Percentiles rank a stretch among this genome's conserved stretches.
Conservation (phyloP, 2,329 filamentous ascomycete species). For the Lachnellula cervina region DNA sequence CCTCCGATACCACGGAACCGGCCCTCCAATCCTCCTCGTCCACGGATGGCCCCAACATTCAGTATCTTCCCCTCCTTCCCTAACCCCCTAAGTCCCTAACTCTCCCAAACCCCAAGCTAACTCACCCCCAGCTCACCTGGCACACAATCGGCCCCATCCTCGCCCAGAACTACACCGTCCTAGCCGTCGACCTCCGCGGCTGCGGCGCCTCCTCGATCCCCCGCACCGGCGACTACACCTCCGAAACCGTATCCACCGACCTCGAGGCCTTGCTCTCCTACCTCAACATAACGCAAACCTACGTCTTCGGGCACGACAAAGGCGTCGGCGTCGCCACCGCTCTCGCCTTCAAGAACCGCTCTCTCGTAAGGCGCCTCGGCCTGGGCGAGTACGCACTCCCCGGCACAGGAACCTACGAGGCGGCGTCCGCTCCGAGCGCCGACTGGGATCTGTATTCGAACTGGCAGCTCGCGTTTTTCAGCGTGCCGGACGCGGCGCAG, state of each 20-base stretch:
- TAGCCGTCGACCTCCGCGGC: constrained; percentile 45
- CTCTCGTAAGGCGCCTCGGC: constrained; percentile 33
- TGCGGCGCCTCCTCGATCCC: constrained; percentile 35
- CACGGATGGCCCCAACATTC: constrained; percentile 40
- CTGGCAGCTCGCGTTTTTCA: constrained; percentile 42
- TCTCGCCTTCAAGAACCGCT: constrained; percentile 35
- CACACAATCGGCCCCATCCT: constrained; percentile 40
- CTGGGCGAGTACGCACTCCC: constrained; percentile 39
- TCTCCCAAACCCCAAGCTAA: too few species aligned
- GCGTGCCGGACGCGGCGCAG: constrained; percentile 41
- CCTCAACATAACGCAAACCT: constrained; percentile 37
- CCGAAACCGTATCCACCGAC: constrained; percentile 31
- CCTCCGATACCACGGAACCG: constrained; percentile 33
- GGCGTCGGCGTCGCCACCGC: constrained; percentile 39
- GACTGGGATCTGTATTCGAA: constrained; percentile 39
- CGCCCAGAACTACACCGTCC: constrained; percentile 35
- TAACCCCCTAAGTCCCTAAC: too few species aligned
- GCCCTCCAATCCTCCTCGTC: constrained; percentile 41
- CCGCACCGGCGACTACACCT: not conserved
- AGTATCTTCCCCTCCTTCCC: too few species aligned
- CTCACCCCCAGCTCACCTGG: constrained; percentile 48
- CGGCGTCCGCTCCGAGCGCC: constrained; percentile 26
- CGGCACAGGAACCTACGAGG: constrained; percentile 37
- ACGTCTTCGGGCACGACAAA: constrained; percentile 44
- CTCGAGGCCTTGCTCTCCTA: constrained; percentile 39